Evolutionary conservation across 257 asterid species (phyloP).

Genomic region (Lantana camara): DNA sequence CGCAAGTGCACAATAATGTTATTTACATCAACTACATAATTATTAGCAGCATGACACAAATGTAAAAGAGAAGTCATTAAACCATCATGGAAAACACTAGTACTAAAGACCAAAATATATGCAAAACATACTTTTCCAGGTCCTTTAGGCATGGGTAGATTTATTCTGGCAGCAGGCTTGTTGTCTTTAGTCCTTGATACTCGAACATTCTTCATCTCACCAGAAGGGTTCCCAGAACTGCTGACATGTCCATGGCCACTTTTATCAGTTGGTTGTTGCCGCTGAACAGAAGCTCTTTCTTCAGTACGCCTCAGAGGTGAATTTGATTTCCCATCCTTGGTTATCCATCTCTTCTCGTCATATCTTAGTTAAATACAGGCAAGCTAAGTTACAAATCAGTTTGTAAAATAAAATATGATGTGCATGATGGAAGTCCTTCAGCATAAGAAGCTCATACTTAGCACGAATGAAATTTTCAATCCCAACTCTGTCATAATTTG

Average conservation of each 20-base stretch:
- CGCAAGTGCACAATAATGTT: neutral
- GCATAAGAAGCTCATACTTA: conserved; percentile 58
- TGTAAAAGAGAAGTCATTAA: conserved; percentile 1
- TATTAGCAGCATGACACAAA: neutral
- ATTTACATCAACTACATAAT: neutral
- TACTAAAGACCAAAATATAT: conserved; percentile 1
- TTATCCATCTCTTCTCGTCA: conserved; percentile 93
- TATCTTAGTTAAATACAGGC: conserved; percentile 53
- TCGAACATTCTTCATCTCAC: conserved; percentile 52
- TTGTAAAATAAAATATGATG: conserved; percentile 13
- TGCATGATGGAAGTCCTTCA: conserved; percentile 14
- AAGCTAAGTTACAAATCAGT: conserved; percentile 29
- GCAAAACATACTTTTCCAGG: conserved; percentile 63
- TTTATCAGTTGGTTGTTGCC: conserved; percentile 71
- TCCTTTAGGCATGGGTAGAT: conserved; percentile 64
- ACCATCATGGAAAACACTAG: neutral
- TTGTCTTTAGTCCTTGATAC: conserved; percentile 47
- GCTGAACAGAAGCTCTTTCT: conserved; percentile 60
- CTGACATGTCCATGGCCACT: conserved; percentile 49
- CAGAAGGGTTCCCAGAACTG: conserved; percentile 53
- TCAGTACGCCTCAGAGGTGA: conserved; percentile 62
- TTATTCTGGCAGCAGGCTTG: conserved; percentile 50
- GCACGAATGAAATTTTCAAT: conserved; percentile 99
- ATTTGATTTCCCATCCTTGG: conserved; percentile 71
- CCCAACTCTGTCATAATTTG: conserved; percentile 98